Percentiles rank a stretch among this genome's conserved stretches.
Conservation (phyloP, 23 red algal genomes). For the Pyropia haitanensis region DNA sequence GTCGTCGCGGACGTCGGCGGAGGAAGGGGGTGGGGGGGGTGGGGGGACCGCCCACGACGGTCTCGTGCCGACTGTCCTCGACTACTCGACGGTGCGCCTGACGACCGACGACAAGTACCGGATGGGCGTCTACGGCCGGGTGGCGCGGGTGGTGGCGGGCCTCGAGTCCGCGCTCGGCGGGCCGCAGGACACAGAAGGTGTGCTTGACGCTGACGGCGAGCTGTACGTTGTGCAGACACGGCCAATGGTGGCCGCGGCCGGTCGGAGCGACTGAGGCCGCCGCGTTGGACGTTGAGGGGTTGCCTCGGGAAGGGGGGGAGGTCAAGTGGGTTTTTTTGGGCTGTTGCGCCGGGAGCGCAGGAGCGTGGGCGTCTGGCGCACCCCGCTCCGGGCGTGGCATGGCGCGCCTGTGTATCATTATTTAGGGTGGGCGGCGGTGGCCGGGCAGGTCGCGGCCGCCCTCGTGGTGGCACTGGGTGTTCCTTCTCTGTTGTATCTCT, state of each 20-base stretch:
- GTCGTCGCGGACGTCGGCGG: constrained; percentile 8
- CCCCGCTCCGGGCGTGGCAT: too few relatives aligned
- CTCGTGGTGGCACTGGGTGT: too few relatives aligned
- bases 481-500: too few relatives aligned
- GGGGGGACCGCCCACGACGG: constrained; percentile 1
- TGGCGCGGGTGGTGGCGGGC: constrained; percentile 12
- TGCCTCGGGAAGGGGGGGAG: too few relatives aligned
- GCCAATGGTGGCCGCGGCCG: background rate
- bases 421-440: too few relatives aligned
- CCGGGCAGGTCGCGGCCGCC: too few relatives aligned
- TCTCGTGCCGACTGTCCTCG: constrained; percentile 20
- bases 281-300: too few relatives aligned
- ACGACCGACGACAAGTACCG: constrained; percentile 30
- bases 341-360: too few relatives aligned
- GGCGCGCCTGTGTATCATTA: too few relatives aligned
- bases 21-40: background rate
- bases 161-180: constrained; percentile 24
- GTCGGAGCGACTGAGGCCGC: too few relatives aligned
- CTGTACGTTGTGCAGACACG: constrained; percentile 57
- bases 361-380: too few relatives aligned
- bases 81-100: constrained; percentile 57
- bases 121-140: background rate
- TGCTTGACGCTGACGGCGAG: background rate
- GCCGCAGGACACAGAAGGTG: constrained; percentile 64
- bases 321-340: too few relatives aligned